Evolutionary conservation across 2,329 filamentous ascomycete species (phyloP).

Genomic region (Fusarium aywerte): DNA sequence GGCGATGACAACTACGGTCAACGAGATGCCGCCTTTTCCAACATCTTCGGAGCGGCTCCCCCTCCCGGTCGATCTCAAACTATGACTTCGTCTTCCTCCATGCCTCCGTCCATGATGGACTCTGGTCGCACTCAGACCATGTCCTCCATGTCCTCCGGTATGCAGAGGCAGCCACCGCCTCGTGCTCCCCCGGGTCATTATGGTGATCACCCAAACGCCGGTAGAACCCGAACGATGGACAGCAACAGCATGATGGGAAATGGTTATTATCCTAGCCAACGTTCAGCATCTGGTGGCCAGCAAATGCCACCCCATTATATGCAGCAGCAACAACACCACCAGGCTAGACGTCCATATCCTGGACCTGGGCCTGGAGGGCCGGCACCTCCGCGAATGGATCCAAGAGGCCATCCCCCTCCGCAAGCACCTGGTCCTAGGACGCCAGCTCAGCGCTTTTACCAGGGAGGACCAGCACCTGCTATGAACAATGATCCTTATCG

Average conservation of each 20-base stretch:
- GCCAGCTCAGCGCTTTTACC: conserved; percentile 69
- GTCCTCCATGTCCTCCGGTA: conserved; percentile 64
- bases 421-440: conserved; percentile 54
- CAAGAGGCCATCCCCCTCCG: conserved; percentile 62
- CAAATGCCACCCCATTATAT: conserved; percentile 59
- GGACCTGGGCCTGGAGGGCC: conserved; percentile 54
- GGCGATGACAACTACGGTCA: conserved; percentile 66
- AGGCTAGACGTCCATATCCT: conserved; percentile 58
- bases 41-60: conserved; percentile 91
- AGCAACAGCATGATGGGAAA: conserved; percentile 57
- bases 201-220: conserved; percentile 49
- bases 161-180: conserved; percentile 73
- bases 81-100: conserved; percentile 85
- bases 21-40: conserved; percentile 94
- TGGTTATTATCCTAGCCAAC: conserved; percentile 65
- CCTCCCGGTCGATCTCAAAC: conserved; percentile 92
- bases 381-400: conserved; percentile 74
- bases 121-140: conserved; percentile 83
- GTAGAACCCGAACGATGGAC: conserved; percentile 49
- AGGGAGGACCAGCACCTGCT: conserved; percentile 67
- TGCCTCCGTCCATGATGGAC: conserved; percentile 62
- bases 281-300: conserved; percentile 62
- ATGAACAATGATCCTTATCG: conserved; percentile 87
- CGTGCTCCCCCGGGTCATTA: conserved; percentile 58
- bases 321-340: conserved; percentile 60